Evolutionary conservation across 2,329 filamentous ascomycete species (phyloP), one percentile per base, ranked within the genome.

Genomic region (Neofusicoccum laricinum): DNA sequence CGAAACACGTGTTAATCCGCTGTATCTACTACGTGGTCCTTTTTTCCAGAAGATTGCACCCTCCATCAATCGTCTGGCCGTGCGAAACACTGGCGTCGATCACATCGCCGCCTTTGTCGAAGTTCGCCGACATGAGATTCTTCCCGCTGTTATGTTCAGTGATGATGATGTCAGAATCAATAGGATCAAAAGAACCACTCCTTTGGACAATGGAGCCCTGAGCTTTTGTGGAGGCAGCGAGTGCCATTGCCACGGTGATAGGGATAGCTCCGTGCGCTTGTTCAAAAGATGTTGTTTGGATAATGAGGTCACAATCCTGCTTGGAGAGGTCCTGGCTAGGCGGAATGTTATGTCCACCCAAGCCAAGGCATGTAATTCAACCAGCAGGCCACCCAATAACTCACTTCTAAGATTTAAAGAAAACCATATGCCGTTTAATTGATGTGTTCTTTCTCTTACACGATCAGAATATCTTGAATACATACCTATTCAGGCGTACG

Each of bases 201-300:
- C 74, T 68, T 17, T 78, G 67, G 11, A 79, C 76, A 17, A 77
- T 67, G 2, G 75, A 75, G 5, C 75, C 75, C 8, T 70, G 65
- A 4, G 78, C 70, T 38, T 73, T 71, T 6, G 76, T 75, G 7
- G 77, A 76, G 10, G 79, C 73, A 3, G 79, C 79, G 10, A 78
- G 73, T 32, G 78, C 79, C 51, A 81, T 64, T 4, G 79, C 78
- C 38, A 75, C 74, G 4, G 79, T 80, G 30, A 81, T 67, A 0
- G 80, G 79, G 10, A 79, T 76, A 4, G 78, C 77, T 55, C 76
- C 77, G 68, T 80, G 78, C 4, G 78, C 76, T 64, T 80, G 78
- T 32, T 71, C 72, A 65, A 79, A 79, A 3, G 78, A 80, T 10
- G 81, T 67, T 34, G 79, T 78, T 34, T 79, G 72, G 30, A 79